Evolutionary conservation across 345 rosid species (phyloP), one percentile per base, ranked within the genome.

Genomic region (Kandelia obovata): DNA sequence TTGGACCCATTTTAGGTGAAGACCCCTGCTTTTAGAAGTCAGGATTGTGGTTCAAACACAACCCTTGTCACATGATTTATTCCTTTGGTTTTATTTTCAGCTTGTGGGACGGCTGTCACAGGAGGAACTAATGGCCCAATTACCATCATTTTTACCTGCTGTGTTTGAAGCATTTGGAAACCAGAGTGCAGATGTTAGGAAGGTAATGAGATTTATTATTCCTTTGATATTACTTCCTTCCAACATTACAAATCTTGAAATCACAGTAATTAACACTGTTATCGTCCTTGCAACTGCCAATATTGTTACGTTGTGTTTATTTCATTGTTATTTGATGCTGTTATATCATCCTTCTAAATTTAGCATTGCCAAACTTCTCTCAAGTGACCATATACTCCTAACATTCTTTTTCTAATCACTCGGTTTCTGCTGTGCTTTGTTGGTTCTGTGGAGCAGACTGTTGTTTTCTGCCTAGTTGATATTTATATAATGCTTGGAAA

Each of bases 381-480:
- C 19, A 1, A 43, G 49, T 13, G 49, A 51, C 13, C 61, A 23
- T 49, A 53, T 53, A 21, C 5, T 49, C 52, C 52, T 25, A 28
- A 37, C 17, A 16, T 51, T 5, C 17, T 43, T 43, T 11, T 43
- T 43, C 30, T 56, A 21, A 20, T 62, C 25, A 30, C 51, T 34
- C 10, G 1, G 6, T 66, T 39, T 53, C 6, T 51, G 1, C 65
- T 65, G 28, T 21, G 28, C 3, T 23, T 9, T 64, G 35, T 62
- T 68, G 66, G 8, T 46, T 64, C 47, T 28, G 39, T 34, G 79
- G 51, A 73, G 68, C 96, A 96, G 99, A 89, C 98, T 1, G 99
- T 96, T 60, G 99, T 96, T 71, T 96, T 96, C 86, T 96, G 98
- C 74, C 81, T 96, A 73, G 99, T 96, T 84, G 99, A 96, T 74